A percentile compares a stretch with the other conserved stretches of the same genome.
Evolutionary conservation across 345 rosid species (phyloP).

Genomic region (Gossypioides kirkii): DNA sequence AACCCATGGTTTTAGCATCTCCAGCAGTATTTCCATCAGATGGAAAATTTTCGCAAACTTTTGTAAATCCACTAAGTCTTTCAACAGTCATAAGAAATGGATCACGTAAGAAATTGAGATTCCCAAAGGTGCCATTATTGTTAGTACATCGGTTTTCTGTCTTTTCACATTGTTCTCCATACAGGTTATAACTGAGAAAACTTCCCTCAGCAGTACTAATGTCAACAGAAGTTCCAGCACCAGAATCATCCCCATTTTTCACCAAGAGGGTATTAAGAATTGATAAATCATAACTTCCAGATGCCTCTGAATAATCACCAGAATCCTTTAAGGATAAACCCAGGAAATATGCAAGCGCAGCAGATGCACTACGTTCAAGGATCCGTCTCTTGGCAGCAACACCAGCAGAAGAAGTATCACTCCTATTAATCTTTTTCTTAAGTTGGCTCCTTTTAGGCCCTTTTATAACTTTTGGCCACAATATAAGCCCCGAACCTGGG

Average conservation of each 20-base stretch:
- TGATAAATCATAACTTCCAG: constrained; percentile 38
- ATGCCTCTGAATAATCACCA: constrained; percentile 33
- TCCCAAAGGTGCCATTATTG: constrained; percentile 19
- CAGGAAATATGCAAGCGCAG: constrained; percentile 62
- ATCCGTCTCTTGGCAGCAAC: constrained; percentile 62
- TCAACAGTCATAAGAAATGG: constrained; percentile 58
- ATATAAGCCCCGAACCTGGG: constrained; percentile 65
- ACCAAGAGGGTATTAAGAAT: constrained; percentile 34
- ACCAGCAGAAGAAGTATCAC: constrained; percentile 37
- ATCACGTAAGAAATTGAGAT: constrained; percentile 42
- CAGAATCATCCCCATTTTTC: constrained; percentile 33
- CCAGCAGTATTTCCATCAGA: constrained; percentile 16
- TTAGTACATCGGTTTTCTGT: constrained; percentile 16
- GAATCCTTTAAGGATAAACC: constrained; percentile 36
- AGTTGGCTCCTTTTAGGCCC: constrained; percentile 51
- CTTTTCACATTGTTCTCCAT: constrained; percentile 29
- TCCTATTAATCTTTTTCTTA: constrained; percentile 58
- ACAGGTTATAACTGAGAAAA: constrained; percentile 22
- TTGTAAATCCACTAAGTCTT: constrained; percentile 41
- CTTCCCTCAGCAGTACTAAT: constrained; percentile 21
- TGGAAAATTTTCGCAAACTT: constrained; percentile 29
- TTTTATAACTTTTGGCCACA: constrained; percentile 58
- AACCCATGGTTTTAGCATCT: constrained; percentile 26
- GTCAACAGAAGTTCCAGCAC: constrained; percentile 8
- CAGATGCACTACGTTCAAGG: constrained; percentile 73